Evolutionary conservation across 75 land plant genomes (phyloP), one percentile per base, ranked within the genome.

Genomic region (Selaginella moellendorffii): DNA sequence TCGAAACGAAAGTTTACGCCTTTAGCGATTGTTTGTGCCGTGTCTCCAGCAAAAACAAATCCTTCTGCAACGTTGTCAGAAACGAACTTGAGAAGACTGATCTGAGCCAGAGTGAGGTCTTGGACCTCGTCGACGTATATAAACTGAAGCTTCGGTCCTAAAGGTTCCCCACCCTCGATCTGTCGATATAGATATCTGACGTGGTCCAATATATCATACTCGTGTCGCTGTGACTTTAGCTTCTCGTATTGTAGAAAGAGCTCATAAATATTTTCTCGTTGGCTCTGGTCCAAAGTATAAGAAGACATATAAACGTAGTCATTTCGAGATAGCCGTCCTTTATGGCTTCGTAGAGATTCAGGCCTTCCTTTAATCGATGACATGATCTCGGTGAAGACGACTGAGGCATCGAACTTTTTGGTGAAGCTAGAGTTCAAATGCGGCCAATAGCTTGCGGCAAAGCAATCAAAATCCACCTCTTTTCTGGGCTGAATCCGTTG

Each of bases 91-190:
- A 83, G 80, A 5, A 86, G 65, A 24, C 79, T 23, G 65, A 86
- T 78, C 54, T 86, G 90, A 19, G 73, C 75, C 81, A 76, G 76
- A 1, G 79, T 78, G 17, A 86, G 75, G 53, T 83, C 90, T 21
- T 86, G 90, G 17, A 86, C 90, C 51, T 86, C 90, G 70, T 86
- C 90, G 53, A 86, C 63, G 67, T 80, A 86, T 5, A 85, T 68
- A 74, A 82, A 85, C 65, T 85, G 68, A 29, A 82, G 53, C 52
- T 63, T 26, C n/a, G 64, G 61, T 18, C 84, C 80, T 24, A 0
- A 2, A 66, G 64, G 79, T 2, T 30, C 68, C 56, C 63, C 64
- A 56, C 8, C 0, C 9, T 19, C 26, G 12, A 85, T 71, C 54
- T 77, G 80, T 0, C 1, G 24, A 70, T 80, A 82, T 52, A 85